Conservation (phyloP, 164 flowering plant genomes). For the Magnolia kwangsiensis region DNA sequence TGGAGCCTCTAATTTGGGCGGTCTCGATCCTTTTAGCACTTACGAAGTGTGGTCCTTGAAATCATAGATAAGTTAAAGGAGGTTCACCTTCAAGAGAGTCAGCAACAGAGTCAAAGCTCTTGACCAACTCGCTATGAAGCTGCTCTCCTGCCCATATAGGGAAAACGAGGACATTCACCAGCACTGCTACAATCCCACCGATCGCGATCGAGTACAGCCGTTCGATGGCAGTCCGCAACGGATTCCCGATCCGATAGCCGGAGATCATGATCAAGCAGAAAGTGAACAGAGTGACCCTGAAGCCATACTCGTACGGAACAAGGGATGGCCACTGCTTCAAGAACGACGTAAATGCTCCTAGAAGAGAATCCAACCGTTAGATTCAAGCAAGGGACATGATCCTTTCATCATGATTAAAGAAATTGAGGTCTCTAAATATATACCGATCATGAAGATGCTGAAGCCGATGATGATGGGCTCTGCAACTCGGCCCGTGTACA, state of each 20-base stretch:
- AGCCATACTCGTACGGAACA: constrained; percentile 70
- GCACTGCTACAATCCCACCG: constrained; percentile 67
- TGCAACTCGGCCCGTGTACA: constrained; percentile 36
- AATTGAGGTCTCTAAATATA: neutral
- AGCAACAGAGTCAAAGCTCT: constrained; percentile 54
- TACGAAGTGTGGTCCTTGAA: neutral
- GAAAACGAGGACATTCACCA: constrained; percentile 59
- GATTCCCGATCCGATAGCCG: constrained; percentile 75
- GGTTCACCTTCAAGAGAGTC: constrained; percentile 78
- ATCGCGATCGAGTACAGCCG: constrained; percentile 70
- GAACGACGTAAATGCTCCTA: constrained; percentile 68
- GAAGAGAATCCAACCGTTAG: neutral
- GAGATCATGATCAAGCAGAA: constrained; percentile 70
- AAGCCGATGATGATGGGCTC: constrained; percentile 66
- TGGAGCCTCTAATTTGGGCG: too few species aligned
- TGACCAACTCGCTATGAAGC: constrained; percentile 60
- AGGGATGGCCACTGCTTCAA: constrained; percentile 76
- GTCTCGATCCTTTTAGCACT: neutral
- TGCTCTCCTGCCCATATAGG: constrained; percentile 92
- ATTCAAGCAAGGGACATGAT: neutral
- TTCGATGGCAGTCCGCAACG: constrained; percentile 58
- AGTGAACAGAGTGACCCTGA: constrained; percentile 70
- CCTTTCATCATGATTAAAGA: neutral
- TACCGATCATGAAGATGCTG: constrained; percentile 70
- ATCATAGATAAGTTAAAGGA: neutral